A percentile compares a stretch with the other conserved stretches of the same genome.
These are phyloP conservation scores for Diospyros kaki DNA, from an alignment of 148 eudicot genomes.

Conservation along the genomic window DNA sequence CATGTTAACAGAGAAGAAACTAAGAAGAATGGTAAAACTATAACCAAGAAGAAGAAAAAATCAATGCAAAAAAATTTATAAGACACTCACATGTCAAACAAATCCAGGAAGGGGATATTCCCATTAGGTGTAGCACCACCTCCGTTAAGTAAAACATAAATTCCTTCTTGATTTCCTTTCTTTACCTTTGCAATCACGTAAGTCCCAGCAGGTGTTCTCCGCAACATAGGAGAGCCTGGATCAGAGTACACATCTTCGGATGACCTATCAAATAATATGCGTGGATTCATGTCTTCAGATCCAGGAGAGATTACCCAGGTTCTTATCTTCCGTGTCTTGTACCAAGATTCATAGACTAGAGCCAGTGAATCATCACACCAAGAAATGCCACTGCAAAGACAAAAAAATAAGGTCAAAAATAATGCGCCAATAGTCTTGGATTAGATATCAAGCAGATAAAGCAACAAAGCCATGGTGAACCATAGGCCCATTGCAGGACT, in stretches of 20 bases:
- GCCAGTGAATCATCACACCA: slow-evolving; percentile 98
- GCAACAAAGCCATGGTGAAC: background rate
- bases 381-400: slow-evolving; percentile 65
- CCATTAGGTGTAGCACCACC: slow-evolving; percentile 92
- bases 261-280: slow-evolving; percentile 88
- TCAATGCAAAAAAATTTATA: background rate
- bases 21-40: background rate
- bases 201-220: slow-evolving; percentile 72
- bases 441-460: background rate
- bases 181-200: slow-evolving; percentile 76
- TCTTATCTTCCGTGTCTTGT: slow-evolving; percentile 70
- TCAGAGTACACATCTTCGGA: slow-evolving; percentile 94
- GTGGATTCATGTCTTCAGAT: slow-evolving; percentile 52
- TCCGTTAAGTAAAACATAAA: slow-evolving; percentile 75
- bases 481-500: background rate
- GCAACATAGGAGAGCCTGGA: slow-evolving; percentile 96
- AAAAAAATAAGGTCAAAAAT: background rate
- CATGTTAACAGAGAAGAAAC: slow-evolving; percentile 15
- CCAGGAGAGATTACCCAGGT: slow-evolving; percentile 95
- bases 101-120: slow-evolving; percentile 87
- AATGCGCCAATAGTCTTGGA: background rate
- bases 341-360: slow-evolving; percentile 92
- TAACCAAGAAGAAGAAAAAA: background rate
- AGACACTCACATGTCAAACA: slow-evolving; percentile 77
- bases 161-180: slow-evolving; percentile 65